Evolutionary conservation across 2,329 filamentous ascomycete genomes (phyloP).

Genomic region (Monilinia vaccinii-corymbosi): DNA sequence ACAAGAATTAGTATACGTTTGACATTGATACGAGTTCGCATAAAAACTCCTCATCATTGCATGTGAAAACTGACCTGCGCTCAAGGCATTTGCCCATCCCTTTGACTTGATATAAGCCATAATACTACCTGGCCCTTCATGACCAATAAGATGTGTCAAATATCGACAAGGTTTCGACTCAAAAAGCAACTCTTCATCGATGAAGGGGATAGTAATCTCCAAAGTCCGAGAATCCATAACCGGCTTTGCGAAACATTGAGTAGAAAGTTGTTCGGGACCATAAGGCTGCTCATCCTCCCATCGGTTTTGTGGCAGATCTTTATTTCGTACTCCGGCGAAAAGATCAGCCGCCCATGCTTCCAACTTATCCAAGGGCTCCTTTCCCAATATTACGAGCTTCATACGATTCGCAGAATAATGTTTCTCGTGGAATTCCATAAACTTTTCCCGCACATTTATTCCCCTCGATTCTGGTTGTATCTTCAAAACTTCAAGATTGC

Average conservation of each 20-base stretch:
- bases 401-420: constrained; percentile 69
- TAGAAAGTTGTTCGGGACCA: constrained; percentile 49
- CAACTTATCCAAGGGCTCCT: constrained; percentile 56
- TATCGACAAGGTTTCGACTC: constrained; percentile 62
- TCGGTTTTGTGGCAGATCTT: constrained; percentile 53
- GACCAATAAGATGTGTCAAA: constrained; percentile 63
- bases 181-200: constrained; percentile 59
- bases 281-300: constrained; percentile 57
- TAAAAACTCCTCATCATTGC: background rate
- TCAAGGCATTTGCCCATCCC: constrained; percentile 61
- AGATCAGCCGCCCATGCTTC: constrained; percentile 61
- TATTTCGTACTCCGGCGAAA: constrained; percentile 59
- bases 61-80: constrained; percentile 34
- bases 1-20: background rate
- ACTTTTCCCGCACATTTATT: constrained; percentile 60
- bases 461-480: constrained; percentile 58
- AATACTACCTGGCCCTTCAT: constrained; percentile 67
- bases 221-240: constrained; percentile 61
- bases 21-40: background rate
- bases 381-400: constrained; percentile 62
- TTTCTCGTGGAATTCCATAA: constrained; percentile 63
- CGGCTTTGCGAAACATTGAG: constrained; percentile 61
- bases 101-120: constrained; percentile 63
- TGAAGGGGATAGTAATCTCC: constrained; percentile 59
- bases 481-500: constrained; percentile 60